A percentile compares a stretch with the other conserved stretches of the same genome.
Conservation (phyloP, 2,329 filamentous ascomycete genomes). For the Trichothecium roseum region DNA sequence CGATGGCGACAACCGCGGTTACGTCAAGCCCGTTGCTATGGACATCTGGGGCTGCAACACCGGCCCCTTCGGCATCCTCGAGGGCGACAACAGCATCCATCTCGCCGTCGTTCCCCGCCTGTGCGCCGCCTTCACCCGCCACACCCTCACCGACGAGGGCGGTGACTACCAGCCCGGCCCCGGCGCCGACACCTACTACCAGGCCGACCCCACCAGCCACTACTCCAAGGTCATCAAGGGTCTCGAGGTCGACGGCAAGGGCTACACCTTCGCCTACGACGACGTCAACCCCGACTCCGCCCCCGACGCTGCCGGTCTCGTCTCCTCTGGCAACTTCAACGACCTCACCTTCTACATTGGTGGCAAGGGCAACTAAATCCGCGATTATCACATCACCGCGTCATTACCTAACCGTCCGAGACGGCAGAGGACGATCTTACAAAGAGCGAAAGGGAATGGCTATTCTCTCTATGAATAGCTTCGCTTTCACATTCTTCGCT, state of each 20-base stretch:
- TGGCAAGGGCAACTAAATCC: not conserved
- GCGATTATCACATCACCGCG: too few relatives aligned
- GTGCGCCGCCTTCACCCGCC: conserved; percentile 40
- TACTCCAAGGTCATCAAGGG: conserved; percentile 52
- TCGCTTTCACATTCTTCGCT: too few relatives aligned
- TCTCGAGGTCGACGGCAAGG: conserved; percentile 46
- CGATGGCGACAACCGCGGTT: conserved; percentile 29
- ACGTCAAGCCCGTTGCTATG: conserved; percentile 28
- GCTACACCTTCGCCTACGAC: conserved; percentile 60
- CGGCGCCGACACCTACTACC: conserved; percentile 30
- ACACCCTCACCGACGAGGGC: conserved; percentile 32
- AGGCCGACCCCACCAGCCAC: conserved; percentile 34
- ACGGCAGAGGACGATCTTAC: too few relatives aligned
- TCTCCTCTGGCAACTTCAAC: conserved; percentile 14
- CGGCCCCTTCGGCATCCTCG: conserved; percentile 30
- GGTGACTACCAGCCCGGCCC: conserved; percentile 35
- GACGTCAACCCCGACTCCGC: conserved; percentile 51
- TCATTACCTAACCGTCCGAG: too few relatives aligned
- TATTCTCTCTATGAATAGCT: too few relatives aligned
- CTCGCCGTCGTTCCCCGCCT: conserved; percentile 33
- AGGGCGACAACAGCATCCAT: conserved; percentile 27
- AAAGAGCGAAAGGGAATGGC: too few relatives aligned
- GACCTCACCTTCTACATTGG: conserved; percentile 19
- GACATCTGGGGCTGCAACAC: conserved; percentile 43
- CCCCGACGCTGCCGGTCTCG: conserved; percentile 35